These are phyloP conservation scores for Candolleomyces aberdarensis DNA, from an alignment of 768 basidiomycete species.

Conservation along the genomic window DNA sequence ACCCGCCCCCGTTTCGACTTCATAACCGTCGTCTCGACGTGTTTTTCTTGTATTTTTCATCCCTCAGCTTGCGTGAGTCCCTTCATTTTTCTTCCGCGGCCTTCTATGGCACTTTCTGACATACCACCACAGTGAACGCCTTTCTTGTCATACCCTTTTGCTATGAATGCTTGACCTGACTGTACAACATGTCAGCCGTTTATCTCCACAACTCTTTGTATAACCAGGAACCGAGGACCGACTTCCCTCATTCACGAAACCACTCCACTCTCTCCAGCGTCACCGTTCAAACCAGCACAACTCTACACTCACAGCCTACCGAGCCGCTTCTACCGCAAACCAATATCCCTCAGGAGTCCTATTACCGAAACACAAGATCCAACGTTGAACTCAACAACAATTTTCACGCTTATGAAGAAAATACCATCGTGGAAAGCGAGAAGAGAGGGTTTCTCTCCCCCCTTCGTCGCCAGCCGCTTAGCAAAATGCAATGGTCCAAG, in stretches of 20 bases:
- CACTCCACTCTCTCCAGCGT: slow-evolving; percentile 34
- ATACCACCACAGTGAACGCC: neutral
- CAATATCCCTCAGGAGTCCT: slow-evolving; percentile 27
- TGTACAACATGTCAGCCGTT: slow-evolving; percentile 49
- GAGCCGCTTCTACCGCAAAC: slow-evolving; percentile 40
- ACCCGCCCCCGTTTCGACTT: neutral
- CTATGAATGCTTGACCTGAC: slow-evolving; percentile 8
- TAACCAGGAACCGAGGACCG: slow-evolving; percentile 27
- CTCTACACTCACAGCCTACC: slow-evolving; percentile 38
- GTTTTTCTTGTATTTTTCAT: neutral
- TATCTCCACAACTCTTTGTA: slow-evolving; percentile 56
- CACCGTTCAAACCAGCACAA: slow-evolving; percentile 35
- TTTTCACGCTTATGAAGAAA: slow-evolving; percentile 25
- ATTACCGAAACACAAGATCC: slow-evolving; percentile 23
- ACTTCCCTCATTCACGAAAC: slow-evolving; percentile 43
- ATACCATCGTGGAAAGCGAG: slow-evolving; percentile 19
- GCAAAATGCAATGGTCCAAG: slow-evolving; percentile 25
- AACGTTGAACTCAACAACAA: slow-evolving; percentile 25
- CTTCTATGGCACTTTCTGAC: neutral
- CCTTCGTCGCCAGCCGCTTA: slow-evolving; percentile 17
- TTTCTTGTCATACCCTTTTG: neutral
- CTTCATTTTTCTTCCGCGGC: neutral
- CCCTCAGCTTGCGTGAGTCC: slow-evolving; percentile 2
- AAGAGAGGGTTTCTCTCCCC: slow-evolving; percentile 9
- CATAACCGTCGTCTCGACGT: neutral